Base-by-base conservation (phyloP, 345 rosid species). In the Acer saccharum region DNA sequence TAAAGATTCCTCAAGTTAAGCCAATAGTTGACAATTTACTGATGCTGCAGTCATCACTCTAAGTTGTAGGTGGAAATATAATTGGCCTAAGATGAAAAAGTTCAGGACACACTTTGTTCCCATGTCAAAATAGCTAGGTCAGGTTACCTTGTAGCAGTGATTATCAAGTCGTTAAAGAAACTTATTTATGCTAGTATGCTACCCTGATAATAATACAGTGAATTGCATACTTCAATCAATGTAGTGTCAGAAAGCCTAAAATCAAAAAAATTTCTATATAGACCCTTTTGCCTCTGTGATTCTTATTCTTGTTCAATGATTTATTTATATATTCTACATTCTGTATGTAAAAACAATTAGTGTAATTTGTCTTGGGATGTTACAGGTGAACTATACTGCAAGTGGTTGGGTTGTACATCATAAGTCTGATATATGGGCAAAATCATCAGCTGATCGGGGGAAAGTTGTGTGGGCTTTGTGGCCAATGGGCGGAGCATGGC, bases 401-500 rank as follows among this genome's bases (percentile, higher is more conserved):
- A 85, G 86, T 32, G 99, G 98, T 66, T 96, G 99, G 99, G 93
- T 92, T 76, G 91, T 82, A 69, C 98, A 96, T 89, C 97, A 92
- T 81, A 89, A 87, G 68, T 80, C 95, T 68, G 99, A 96, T 79
- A 77, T 96, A 76, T 96, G 99, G 99, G 97, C 97, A 29, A 96
- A 91, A 84, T 84, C 98, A 75, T 96, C 99, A 25, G 90, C 91
- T 13, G 91, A 87, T 87, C 75, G 71, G 65, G 97, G 99, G 64
- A 72, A 90, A 14, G 97, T 88, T 73, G 83, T 82, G 52, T 96
- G 94, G 94, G 94, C 94, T 18, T 71, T 96, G 29, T 96, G 99
- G 99, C 98, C 97, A 23, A 96, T 96, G 98, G 99, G 99, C 61
- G 99, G 99, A 72, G 92, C 98, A 32, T 96, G 99, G 98, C 96